Evolutionary conservation across 768 basidiomycete genomes (phyloP), one percentile per base, ranked within the genome.

Genomic region (Dacryopinax primogenitus): DNA sequence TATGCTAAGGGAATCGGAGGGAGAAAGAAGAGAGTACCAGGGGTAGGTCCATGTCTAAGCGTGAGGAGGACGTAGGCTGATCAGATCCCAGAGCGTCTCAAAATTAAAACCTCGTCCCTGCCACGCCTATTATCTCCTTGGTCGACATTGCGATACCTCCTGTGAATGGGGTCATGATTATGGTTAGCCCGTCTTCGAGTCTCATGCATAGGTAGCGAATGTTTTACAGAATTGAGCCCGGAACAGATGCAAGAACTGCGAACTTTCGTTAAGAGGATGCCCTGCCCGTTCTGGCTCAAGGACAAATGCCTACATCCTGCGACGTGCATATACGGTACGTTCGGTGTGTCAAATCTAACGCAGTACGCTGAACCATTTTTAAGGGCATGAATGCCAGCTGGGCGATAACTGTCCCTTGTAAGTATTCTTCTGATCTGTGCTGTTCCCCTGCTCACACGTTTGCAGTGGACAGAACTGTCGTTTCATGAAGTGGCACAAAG

Each of bases 111-210:
- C 51, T 58, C 51, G 51, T 32, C 51, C 51, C 6, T 58, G 51
- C 30, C 51, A 58, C 26, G 51, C 26, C 9, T 58, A 58, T 58
- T 58, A 58, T 30, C 51, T 58, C 26, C 51, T 58, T 3, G 51
- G 51, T 2, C 51, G 51, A 6, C 51, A 58, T 18, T 58, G 51
- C 51, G 51, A 58, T 28, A 23, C 51, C 7, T 28, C 51, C 6
- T 58, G 51, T 30, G 51, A 58, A 21, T 58, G 51, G 51, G 51
- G 51, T 58, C 51, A 58, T 58, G 51, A 58, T 21, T 58, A 58
- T 21, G 51, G 51, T 58, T 13, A 58, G 23, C 23, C 51, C 26
- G 3, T 58, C 51, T 6, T 44, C 32, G 13, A n/a, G 11, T 13
- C 4, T 58, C 4, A 58, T 58, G 51, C 30, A 30, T 15, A 4